Evolutionary conservation across 2,329 filamentous ascomycete species (phyloP).

Genomic region (Botrytis cinerea): DNA sequence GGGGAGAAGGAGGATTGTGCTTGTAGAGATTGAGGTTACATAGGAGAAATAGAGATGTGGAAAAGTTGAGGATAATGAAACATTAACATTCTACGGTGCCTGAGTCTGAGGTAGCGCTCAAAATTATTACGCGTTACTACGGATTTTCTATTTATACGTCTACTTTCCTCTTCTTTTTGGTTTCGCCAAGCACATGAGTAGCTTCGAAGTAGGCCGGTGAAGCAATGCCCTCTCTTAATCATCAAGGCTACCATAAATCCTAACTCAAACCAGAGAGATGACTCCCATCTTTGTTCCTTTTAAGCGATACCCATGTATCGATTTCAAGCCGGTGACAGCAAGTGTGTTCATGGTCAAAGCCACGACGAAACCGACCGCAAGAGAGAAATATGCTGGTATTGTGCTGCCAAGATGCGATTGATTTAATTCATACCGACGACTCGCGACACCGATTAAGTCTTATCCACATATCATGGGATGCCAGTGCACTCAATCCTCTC

Average conservation of each 20-base stretch:
- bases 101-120: not conserved
- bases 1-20: slow-evolving; percentile 35
- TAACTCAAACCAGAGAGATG: not conserved
- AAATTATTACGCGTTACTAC: accelerated
- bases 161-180: not conserved
- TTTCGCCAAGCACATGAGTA: not conserved
- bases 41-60: not conserved
- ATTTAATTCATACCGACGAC: no score
- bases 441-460: no score
- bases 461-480: no score
- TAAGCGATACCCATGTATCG: no score
- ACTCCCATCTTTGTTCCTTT: no score
- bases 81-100: not conserved
- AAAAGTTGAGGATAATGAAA: not conserved
- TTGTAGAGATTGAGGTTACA: slow-evolving; percentile 16
- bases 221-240: not conserved
- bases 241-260: not conserved
- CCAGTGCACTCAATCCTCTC: no score
- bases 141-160: not conserved
- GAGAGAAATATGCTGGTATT: no score
- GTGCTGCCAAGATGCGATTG: no score
- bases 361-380: no score
- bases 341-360: no score
- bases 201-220: not conserved
- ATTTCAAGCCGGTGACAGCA: no score